Conservation (phyloP, 768 basidiomycete species). For the Auricularia sp. region DNA sequence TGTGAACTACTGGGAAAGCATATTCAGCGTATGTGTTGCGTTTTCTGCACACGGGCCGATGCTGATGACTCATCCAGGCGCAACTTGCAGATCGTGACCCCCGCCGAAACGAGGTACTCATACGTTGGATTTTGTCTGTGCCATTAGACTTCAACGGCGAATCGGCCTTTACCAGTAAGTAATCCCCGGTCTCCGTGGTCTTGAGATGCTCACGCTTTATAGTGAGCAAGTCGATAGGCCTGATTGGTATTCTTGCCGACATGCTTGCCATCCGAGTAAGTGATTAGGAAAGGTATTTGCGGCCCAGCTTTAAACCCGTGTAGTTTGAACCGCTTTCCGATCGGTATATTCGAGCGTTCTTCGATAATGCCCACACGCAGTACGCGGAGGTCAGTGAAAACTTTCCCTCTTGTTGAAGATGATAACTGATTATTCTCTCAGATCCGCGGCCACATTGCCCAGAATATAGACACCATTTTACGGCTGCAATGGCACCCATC, state of each 20-base stretch:
- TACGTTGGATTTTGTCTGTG: slow-evolving; percentile 67
- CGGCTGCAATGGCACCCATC: slow-evolving; percentile 60
- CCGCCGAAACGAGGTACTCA: slow-evolving; percentile 58
- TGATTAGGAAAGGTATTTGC: not conserved
- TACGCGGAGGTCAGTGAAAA: slow-evolving; percentile 63
- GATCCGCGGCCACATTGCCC: slow-evolving; percentile 64
- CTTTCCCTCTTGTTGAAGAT: not conserved
- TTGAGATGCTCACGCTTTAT: slow-evolving; percentile 2
- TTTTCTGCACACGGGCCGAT: no score
- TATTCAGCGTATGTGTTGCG: slow-evolving; percentile 40
- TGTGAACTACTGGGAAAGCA: slow-evolving; percentile 59
- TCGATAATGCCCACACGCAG: slow-evolving; percentile 67
- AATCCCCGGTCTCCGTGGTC: slow-evolving; percentile 8
- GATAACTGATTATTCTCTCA: slow-evolving; percentile 18
- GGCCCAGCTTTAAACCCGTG: not conserved
- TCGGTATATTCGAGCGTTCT: slow-evolving; percentile 57
- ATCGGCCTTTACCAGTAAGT: slow-evolving; percentile 77
- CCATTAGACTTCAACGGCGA: slow-evolving; percentile 76
- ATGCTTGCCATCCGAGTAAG: slow-evolving; percentile 42
- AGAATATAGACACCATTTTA: slow-evolving; percentile 48
- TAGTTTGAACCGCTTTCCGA: slow-evolving; percentile 54
- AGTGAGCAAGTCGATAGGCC: slow-evolving; percentile 71
- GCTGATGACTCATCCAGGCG: slow-evolving; percentile 18
- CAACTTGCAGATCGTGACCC: slow-evolving; percentile 65
- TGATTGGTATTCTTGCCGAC: slow-evolving; percentile 59